A percentile compares a stretch with the other conserved stretches of the same genome.
Conservation (phyloP, 2,329 filamentous ascomycete genomes). For the Pseudocercospora pini-densiflorae region DNA sequence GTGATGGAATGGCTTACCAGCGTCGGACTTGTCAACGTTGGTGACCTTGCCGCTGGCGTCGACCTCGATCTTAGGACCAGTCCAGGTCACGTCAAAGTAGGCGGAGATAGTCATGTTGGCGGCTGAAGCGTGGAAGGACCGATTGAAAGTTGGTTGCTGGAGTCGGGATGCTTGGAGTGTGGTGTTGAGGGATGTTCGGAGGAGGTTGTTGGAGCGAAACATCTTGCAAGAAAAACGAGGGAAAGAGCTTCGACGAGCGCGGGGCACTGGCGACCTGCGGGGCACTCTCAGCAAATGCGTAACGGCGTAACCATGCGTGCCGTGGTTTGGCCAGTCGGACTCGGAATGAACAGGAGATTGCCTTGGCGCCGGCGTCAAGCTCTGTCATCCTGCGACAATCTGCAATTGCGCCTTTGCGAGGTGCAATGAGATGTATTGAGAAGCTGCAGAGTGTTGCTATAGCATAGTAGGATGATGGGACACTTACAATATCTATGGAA, state of each 20-base stretch:
- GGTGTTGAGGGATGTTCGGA: slow-evolving; percentile 29
- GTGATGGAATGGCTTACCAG: slow-evolving; percentile 42
- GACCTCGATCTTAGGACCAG: slow-evolving; percentile 71
- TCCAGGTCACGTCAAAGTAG: slow-evolving; percentile 58
- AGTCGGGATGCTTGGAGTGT: slow-evolving; percentile 39
- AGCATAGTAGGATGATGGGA: neutral
- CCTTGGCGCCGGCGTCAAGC: neutral
- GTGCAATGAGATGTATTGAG: no score
- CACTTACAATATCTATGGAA: neutral
- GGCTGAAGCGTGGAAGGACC: slow-evolving; percentile 67
- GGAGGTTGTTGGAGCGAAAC: slow-evolving; percentile 22
- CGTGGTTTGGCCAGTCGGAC: neutral
- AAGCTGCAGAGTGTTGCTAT: no score
- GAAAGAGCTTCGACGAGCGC: neutral
- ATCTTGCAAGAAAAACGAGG: slow-evolving; percentile 9
- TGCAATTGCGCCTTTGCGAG: neutral
- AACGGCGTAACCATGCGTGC: neutral
- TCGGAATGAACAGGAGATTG: neutral
- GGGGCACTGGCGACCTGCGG: slow-evolving; percentile 7
- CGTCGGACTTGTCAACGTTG: slow-evolving; percentile 39
- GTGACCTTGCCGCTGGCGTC: slow-evolving; percentile 59
- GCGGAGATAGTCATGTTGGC: slow-evolving; percentile 76
- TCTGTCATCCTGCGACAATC: neutral
- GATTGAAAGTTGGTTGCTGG: slow-evolving; percentile 42
- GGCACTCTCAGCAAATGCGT: neutral